These are phyloP conservation scores for Entonaema liquescens DNA, from an alignment of 495 filamentous ascomycete genomes.

Conservation along the genomic window DNA sequence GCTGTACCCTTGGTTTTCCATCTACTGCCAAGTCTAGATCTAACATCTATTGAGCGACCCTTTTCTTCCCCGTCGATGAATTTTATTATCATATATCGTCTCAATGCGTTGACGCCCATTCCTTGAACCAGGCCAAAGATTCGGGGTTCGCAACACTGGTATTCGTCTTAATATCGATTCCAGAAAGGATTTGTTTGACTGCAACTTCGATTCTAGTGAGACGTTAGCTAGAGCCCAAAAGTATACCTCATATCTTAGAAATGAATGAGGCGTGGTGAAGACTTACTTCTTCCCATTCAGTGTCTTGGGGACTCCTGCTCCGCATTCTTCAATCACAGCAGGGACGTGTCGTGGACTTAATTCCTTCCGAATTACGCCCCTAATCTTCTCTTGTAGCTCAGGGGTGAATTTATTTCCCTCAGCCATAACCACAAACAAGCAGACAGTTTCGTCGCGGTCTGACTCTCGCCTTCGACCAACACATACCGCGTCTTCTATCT, in stretches of 20 bases:
- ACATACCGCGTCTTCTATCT: constrained; percentile 85
- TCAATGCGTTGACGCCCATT: constrained; percentile 64
- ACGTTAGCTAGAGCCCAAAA: constrained; percentile 7
- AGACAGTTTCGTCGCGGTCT: constrained; percentile 84
- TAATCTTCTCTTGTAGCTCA: constrained; percentile 67
- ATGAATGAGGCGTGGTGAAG: background rate
- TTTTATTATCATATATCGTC: background rate
- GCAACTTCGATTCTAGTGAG: constrained; percentile 77
- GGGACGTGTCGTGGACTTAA: constrained; percentile 89
- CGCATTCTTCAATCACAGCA: constrained; percentile 77
- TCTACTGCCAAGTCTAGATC: background rate
- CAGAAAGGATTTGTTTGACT: constrained; percentile 93
- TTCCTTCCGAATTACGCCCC: constrained; percentile 70
- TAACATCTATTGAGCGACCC: background rate
- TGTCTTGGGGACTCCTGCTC: constrained; percentile 81
- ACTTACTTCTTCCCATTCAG: constrained; percentile 88
- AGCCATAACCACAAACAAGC: constrained; percentile 82
- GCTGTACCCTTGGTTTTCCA: background rate
- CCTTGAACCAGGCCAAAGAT: constrained; percentile 84
- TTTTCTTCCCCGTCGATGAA: background rate
- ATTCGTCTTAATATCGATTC: constrained; percentile 82
- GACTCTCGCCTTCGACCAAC: constrained; percentile 76
- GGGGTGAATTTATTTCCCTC: constrained; percentile 58
- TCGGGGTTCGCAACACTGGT: constrained; percentile 86
- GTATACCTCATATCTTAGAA: background rate